Evolutionary conservation across 2,329 filamentous ascomycete species (phyloP), one percentile per base, ranked within the genome.

Genomic region (Ophiocordyceps robertsii): DNA sequence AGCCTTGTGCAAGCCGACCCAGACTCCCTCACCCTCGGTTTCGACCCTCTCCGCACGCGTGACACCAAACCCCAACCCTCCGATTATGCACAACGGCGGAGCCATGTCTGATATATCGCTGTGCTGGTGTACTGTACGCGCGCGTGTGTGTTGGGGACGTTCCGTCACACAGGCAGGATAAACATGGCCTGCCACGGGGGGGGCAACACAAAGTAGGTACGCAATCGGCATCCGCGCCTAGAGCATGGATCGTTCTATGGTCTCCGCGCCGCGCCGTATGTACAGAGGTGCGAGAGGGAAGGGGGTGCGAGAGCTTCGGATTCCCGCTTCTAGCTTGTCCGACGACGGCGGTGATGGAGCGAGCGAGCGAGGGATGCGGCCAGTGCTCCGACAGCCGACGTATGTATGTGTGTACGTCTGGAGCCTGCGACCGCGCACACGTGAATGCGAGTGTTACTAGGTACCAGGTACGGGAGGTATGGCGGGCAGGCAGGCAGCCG

Each of bases 271-370:
- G 13, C 13, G n/a, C 14, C 3, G n/a, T 17, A 16, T n/a, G n/a
- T n/a, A n/a, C n/a, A n/a, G n/a, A n/a, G 33, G 33, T 17, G 33
- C 9, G 19, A 14, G 33, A 17, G 32, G 12, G 14, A 17, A 16
- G 17, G 14, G 33, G 16, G 33, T 36, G 33, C 33, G 14, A 36
- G 33, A 36, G 33, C 13, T 12, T 36, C 49, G 49, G 49, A 19
- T 44, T 52, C 17, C 50, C 50, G 38, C 39, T 48, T 51, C 41
- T 42, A 50, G 49, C 42, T 44, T 31, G 38, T 44, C 50, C 50
- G 48, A 39, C 29, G 38, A 27, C 24, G 24, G 24, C 24, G n/a
- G n/a, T n/a, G 24, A 27, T 6, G 24, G 24, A 27, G 24, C 3
- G 24, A 27, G 24, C 24, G 24, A 27, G 24, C 24, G 24, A 27